Evolutionary conservation across 805 yeast genomes (phyloP).

Genomic region (Ogataea parapolymorpha): DNA sequence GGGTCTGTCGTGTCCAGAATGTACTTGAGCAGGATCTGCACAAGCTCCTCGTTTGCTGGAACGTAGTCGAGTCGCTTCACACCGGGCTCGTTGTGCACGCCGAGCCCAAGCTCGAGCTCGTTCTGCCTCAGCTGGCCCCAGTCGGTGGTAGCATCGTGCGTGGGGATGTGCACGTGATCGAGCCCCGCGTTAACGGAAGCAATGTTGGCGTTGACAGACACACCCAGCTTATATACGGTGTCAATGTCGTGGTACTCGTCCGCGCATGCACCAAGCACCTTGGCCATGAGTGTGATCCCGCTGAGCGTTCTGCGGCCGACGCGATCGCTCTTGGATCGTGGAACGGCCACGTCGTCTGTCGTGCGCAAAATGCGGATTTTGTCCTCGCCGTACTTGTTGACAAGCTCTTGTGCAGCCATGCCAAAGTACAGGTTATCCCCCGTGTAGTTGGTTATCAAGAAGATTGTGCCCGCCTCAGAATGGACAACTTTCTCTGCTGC

Average conservation of each 20-base stretch:
- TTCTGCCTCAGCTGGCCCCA: constrained; percentile 28
- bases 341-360: constrained; percentile 37
- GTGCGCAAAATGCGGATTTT: constrained; percentile 32
- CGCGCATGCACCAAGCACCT: constrained; percentile 34
- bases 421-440: constrained; percentile 40
- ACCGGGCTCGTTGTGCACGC: constrained; percentile 41
- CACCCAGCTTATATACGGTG: constrained; percentile 30
- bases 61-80: constrained; percentile 30
- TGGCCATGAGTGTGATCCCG: constrained; percentile 32
- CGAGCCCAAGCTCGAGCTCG: constrained; percentile 36
- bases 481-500: constrained; percentile 37
- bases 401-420: constrained; percentile 38
- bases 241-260: constrained; percentile 27
- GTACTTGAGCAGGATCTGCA: constrained; percentile 26
- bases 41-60: constrained; percentile 34
- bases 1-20: constrained; percentile 27
- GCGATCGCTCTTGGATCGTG: constrained; percentile 28
- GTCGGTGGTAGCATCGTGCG: constrained; percentile 24
- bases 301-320: constrained; percentile 39
- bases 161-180: constrained; percentile 38
- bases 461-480: constrained; percentile 35
- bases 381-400: constrained; percentile 30
- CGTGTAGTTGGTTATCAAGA: constrained; percentile 37
- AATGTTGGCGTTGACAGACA: constrained; percentile 25
- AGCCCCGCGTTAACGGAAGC: constrained; percentile 38